Conservation (phyloP, 768 basidiomycete genomes). For the Multifurca ochricompacta region DNA sequence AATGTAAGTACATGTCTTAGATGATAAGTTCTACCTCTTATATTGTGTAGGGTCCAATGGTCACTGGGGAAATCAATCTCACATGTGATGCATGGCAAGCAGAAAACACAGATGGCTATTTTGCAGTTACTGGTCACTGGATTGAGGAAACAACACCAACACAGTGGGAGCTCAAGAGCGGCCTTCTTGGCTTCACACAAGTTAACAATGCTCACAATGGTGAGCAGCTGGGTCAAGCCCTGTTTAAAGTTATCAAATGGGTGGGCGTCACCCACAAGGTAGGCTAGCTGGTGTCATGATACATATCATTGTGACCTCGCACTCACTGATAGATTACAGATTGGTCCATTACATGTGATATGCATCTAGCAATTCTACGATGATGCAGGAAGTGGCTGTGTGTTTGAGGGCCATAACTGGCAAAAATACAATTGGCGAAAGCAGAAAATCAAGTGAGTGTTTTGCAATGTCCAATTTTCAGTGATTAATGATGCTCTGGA, state of each 20-base stretch:
- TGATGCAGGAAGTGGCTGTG: neutral
- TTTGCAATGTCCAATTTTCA: too few relatives aligned
- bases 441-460: too few relatives aligned
- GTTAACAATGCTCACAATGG: conserved; percentile 6
- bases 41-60: conserved; percentile 17
- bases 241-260: conserved; percentile 30
- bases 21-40: too few relatives aligned
- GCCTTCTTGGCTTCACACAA: neutral
- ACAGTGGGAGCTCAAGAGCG: neutral
- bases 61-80: neutral
- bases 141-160: neutral
- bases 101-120: neutral
- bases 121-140: neutral
- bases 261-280: conserved; percentile 29
- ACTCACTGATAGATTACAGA: too few relatives aligned
- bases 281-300: too few relatives aligned
- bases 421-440: too few relatives aligned
- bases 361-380: neutral
- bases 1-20: conserved; percentile 17
- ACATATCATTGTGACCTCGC: neutral
- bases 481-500: neutral
- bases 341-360: neutral
- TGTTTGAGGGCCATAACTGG: neutral
- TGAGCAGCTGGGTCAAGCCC: conserved; percentile 30
- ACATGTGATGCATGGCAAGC: conserved; percentile 8